Base-by-base conservation (phyloP, 805 yeast species). In the Hanseniaspora jakobsenii region DNA sequence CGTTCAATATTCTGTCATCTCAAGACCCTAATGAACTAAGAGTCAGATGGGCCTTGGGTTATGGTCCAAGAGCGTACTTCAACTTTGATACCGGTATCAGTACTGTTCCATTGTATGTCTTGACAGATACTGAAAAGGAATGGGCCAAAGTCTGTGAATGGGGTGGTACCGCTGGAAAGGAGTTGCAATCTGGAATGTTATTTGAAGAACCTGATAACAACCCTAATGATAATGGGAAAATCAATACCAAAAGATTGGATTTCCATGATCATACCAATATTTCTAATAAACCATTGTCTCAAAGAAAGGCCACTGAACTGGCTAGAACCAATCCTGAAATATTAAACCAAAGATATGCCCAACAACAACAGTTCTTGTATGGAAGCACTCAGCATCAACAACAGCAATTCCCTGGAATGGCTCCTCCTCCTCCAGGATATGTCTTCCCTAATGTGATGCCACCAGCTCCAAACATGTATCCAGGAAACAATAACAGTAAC, bases 41-140 rank as follows among this genome's bases (percentile, higher is more conserved):
- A 63, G 83, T 93, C 4, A 73, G 95, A 59, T 91, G 98, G 98
- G 98, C 97, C 52, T 97, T 91, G 50, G 98, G 98, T 1, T 91
- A 82, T 57, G 98, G 98, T 4, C 98, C 98, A 44, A 77, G 98
- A 66, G 97, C 91, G 61, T 89, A 97, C 67, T 84, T 95, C 61
- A 93, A 91, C 63, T 91, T 91, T 63, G 87, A 79, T 57, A 79
- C 79, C 47, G 98, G 98, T 50, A 71, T 79, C 30, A 81, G 94
- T 49, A 73, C 86, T 29, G 85, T 91, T 49, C 95, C 97, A 13
- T 65, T 91, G 39, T 74, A 73, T 48, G 74, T 95, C 55, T 70
- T 91, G 53, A 91, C 98, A 0, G 98, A 91, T 48, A 95, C 96
- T 17, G 98, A 91, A 61, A 75, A 71, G 56, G 69, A 80, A 50